Conservation (phyloP, 2,329 filamentous ascomycete species). For the Alternaria panax region DNA sequence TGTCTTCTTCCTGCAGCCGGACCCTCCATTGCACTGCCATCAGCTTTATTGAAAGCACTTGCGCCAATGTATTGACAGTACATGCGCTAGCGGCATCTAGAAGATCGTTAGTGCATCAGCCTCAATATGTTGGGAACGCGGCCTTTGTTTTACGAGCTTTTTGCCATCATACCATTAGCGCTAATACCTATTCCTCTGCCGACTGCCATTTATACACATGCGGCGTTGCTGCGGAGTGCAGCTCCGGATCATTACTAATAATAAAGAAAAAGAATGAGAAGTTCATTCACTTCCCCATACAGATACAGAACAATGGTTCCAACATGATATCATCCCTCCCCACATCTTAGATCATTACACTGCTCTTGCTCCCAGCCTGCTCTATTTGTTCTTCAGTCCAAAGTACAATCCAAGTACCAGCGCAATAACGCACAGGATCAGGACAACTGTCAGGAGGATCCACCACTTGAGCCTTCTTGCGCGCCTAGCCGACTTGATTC, state of each 20-base stretch:
- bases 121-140: neutral
- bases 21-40: neutral
- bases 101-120: neutral
- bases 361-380: neutral
- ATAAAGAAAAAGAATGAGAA: neutral
- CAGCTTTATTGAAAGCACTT: neutral
- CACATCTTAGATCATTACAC: neutral
- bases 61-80: neutral
- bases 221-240: constrained; percentile 4
- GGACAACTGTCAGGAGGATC: constrained; percentile 67
- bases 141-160: constrained; percentile 1
- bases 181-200: neutral
- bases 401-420: constrained; percentile 60
- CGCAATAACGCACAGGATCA: constrained; percentile 59
- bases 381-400: constrained; percentile 40
- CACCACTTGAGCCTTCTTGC: constrained; percentile 83
- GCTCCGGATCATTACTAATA: constrained; percentile 10
- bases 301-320: neutral
- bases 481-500: constrained; percentile 70
- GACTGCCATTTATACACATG: neutral
- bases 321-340: neutral
- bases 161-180: constrained; percentile 2
- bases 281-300: neutral
- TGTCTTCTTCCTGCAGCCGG: neutral
- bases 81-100: neutral